Evolutionary conservation across 768 basidiomycete species (phyloP).

Genomic region (Suillus paluster): DNA sequence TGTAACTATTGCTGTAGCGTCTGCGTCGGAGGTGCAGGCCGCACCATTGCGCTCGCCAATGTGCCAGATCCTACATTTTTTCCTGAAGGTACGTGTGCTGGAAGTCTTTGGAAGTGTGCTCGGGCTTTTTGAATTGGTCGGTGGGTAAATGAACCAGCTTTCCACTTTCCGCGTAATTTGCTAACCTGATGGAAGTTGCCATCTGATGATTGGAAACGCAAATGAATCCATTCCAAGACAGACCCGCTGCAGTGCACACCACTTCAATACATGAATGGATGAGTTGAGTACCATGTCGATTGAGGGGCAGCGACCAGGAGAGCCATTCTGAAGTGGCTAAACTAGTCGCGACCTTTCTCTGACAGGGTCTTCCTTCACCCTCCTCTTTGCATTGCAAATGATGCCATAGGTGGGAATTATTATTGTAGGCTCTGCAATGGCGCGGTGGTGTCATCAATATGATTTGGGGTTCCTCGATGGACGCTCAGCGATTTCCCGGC

Average conservation of each 20-base stretch:
- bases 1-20: conserved; percentile 96
- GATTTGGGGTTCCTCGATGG: too few species aligned
- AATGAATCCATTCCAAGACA: conserved; percentile 52
- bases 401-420: too few species aligned
- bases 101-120: conserved; percentile 93
- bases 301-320: too few species aligned
- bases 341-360: too few species aligned
- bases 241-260: conserved; percentile 26
- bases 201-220: conserved; percentile 77
- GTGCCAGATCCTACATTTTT: conserved; percentile 97
- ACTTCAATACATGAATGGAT: neutral
- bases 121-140: conserved; percentile 92
- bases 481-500: too few species aligned
- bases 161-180: conserved; percentile 10
- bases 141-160: conserved; percentile 48
- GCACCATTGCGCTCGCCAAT: conserved; percentile 92
- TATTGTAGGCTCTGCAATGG: too few species aligned
- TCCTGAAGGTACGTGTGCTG: conserved; percentile 93
- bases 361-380: too few species aligned
- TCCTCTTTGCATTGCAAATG: too few species aligned
- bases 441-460: too few species aligned
- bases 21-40: conserved; percentile 91
- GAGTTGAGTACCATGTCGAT: too few species aligned
- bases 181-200: conserved; percentile 52
- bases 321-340: too few species aligned